A percentile compares a stretch with the other conserved stretches of the same genome.
Conservation (phyloP, 352 stramenopile genomes). For the Phytophthora meadii region DNA sequence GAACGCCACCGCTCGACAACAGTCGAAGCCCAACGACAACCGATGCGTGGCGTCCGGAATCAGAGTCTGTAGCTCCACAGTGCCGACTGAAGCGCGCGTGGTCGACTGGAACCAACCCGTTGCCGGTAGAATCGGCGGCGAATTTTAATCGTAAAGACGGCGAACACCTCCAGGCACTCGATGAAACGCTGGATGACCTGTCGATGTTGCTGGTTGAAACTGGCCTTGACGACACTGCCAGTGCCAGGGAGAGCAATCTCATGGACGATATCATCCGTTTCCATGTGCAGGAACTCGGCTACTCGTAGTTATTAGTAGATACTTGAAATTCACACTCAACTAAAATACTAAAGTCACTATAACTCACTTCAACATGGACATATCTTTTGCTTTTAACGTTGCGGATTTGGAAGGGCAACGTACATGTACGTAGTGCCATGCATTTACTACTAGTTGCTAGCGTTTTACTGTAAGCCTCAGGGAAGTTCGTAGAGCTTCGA, state of each 20-base stretch:
- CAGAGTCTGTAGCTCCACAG: background rate
- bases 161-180: constrained; percentile 19
- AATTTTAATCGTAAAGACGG: constrained; percentile 26
- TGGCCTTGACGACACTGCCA: constrained; percentile 17
- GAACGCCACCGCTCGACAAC: constrained; percentile 7
- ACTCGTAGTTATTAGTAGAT: constrained; percentile 8
- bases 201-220: constrained; percentile 42
- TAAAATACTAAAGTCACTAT: constrained; percentile 11
- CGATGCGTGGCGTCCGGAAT: constrained; percentile 25
- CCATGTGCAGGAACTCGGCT: constrained; percentile 47
- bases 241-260: constrained; percentile 23
- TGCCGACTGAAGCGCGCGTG: constrained; percentile 30
- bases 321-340: background rate
- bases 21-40: constrained; percentile 25
- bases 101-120: constrained; percentile 35
- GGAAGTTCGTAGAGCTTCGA: background rate
- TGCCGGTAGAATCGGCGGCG: constrained; percentile 21
- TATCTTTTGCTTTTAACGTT: background rate
- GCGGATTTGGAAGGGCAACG: too few relatives aligned
- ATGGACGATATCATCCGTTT: constrained; percentile 56
- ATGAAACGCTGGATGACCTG: constrained; percentile 43
- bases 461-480: background rate
- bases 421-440: too few relatives aligned
- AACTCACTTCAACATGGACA: constrained; percentile 7
- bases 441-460: too few relatives aligned